A percentile compares a stretch with the other conserved stretches of the same genome.
Evolutionary conservation across 345 rosid species (phyloP).

Genomic region (Murraya paniculata): DNA sequence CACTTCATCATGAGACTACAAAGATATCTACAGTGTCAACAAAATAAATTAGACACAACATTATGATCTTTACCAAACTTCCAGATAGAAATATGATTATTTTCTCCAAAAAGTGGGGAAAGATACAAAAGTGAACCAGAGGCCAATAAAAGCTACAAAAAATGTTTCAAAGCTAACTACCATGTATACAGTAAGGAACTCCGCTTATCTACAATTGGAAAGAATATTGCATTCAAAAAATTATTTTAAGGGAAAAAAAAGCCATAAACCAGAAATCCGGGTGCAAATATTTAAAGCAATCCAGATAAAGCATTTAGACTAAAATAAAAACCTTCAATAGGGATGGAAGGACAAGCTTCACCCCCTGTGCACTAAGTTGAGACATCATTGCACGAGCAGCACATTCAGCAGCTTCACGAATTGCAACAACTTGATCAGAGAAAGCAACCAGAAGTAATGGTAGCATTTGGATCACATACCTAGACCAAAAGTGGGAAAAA

Average conservation of each 20-base stretch:
- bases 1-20: not conserved
- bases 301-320: not conserved
- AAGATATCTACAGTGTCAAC: not conserved
- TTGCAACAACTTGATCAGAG: constrained; percentile 97
- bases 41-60: not conserved
- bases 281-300: not conserved
- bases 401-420: constrained; percentile 98
- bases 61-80: not conserved
- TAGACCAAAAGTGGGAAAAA: constrained; percentile 28
- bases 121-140: not conserved
- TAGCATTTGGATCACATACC: constrained; percentile 94
- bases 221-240: not conserved
- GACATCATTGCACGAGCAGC: constrained; percentile 99
- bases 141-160: not conserved
- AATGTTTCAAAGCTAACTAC: not conserved
- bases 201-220: too few species aligned
- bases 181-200: not conserved
- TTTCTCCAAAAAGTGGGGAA: not conserved
- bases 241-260: too few species aligned
- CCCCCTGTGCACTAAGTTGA: constrained; percentile 87
- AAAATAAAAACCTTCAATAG: constrained; percentile 61
- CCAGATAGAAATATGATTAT: not conserved
- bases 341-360: constrained; percentile 95
- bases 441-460: constrained; percentile 89
- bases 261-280: not conserved